A percentile compares a stretch with the other conserved stretches of the same genome.
phyloP scores from a whole-genome alignment of 2,329 filamentous ascomycete genomes.

The Colletotrichum gigasporum region DNA sequence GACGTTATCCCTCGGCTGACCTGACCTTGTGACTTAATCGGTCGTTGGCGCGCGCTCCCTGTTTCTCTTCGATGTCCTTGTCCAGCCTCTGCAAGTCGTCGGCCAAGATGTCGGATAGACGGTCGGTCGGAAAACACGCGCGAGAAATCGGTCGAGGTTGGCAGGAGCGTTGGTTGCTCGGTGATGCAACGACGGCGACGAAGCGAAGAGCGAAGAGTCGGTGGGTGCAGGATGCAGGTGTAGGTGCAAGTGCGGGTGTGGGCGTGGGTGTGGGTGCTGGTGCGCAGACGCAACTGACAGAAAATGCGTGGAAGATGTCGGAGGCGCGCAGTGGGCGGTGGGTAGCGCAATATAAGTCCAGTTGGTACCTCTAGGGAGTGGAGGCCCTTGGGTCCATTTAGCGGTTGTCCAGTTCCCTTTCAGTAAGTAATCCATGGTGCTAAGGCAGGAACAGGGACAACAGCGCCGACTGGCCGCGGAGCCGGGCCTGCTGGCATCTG shows the following conservation, averaged over 20 bases:
- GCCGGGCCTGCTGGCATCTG: too few species aligned
- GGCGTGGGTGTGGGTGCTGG: too few species aligned
- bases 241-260: neutral
- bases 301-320: constrained; percentile 1
- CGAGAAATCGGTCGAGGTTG: neutral
- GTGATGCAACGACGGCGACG: neutral
- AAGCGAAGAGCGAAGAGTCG: too few species aligned
- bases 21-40: too few species aligned
- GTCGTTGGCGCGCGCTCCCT: neutral
- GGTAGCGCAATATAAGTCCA: constrained; percentile 30
- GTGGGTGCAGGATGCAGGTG: constrained; percentile 1
- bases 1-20: neutral
- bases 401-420: constrained; percentile 12
- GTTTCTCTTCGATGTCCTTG: neutral
- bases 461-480: neutral
- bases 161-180: neutral
- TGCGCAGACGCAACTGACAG: constrained; percentile 4
- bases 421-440: constrained; percentile 13
- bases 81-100: neutral
- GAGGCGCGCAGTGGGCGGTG: constrained; percentile 9
- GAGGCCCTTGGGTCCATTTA: constrained; percentile 11
- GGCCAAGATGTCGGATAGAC: too few species aligned
- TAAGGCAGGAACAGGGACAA: constrained; percentile 24
- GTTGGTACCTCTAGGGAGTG: constrained; percentile 26
- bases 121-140: neutral